Percentiles rank a stretch among this genome's conserved stretches.
These are phyloP conservation scores for Begonia fuchsioides DNA, from an alignment of 306 rosid species.

Conservation along the genomic window DNA sequence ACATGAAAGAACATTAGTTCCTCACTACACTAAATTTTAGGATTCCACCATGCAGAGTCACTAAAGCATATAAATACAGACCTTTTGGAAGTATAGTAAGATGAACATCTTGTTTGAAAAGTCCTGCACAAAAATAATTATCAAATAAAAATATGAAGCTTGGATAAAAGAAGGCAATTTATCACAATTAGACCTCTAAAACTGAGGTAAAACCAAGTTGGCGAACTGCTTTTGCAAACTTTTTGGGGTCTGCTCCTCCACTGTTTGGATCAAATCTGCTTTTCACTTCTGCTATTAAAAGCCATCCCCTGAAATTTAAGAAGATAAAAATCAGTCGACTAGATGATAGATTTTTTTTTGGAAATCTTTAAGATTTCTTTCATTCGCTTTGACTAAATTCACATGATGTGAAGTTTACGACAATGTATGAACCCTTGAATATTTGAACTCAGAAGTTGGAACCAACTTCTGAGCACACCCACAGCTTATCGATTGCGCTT, in stretches of 20 bases:
- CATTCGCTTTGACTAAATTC: too few species aligned
- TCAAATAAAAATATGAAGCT: slow-evolving; percentile 19
- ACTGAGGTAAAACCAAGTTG: slow-evolving; percentile 58
- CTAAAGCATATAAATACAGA: slow-evolving; percentile 7
- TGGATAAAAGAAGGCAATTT: slow-evolving; percentile 1
- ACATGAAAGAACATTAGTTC: slow-evolving; percentile 8
- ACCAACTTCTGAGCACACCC: too few species aligned
- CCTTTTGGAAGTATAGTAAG: slow-evolving; percentile 74
- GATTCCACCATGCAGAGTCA: neutral
- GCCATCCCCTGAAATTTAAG: slow-evolving; percentile 63
- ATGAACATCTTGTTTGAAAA: slow-evolving; percentile 83
- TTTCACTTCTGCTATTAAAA: slow-evolving; percentile 88
- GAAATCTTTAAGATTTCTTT: too few species aligned
- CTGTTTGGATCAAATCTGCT: slow-evolving; percentile 79
- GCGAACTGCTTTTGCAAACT: slow-evolving; percentile 45
- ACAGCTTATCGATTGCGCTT: too few species aligned
- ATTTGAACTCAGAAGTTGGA: too few species aligned
- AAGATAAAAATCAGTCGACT: slow-evolving; percentile 15
- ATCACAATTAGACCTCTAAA: slow-evolving; percentile 27
- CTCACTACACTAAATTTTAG: neutral
- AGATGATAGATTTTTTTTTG: neutral
- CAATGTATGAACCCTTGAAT: too few species aligned
- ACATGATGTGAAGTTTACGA: too few species aligned
- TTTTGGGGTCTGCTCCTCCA: slow-evolving; percentile 82
- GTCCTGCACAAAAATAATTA: slow-evolving; percentile 40